Base-by-base conservation (phyloP, 164 flowering plant genomes). In the Malania oleifera region DNA sequence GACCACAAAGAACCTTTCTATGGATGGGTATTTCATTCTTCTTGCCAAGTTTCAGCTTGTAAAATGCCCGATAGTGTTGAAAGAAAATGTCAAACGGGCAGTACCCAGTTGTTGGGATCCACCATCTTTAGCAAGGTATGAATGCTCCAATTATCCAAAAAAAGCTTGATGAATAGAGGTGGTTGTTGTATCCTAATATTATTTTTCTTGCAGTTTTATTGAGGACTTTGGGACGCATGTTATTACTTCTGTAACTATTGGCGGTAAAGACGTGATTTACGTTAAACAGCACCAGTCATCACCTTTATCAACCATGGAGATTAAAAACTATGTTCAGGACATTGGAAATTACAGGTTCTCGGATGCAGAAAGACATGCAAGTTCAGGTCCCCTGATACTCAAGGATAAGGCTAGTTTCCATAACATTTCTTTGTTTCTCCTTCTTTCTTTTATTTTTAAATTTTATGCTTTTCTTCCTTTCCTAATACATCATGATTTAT, bases 211-310 rank as follows among this genome's bases (percentile, higher is more conserved):
- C 86, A 89, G 96, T 65, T 89, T 89, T 41, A 86, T 89, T 56
- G 89, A 85, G 52, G 83, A 78, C 59, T 89, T 77, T 77, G 96
- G 96, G 57, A 89, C 97, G 3, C 97, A 89, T 80, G 74, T 89
- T 39, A 77, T 85, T 47, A 79, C 79, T 28, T 85, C 95, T 22
- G 79, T 83, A n/a, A 83, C 89, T 37, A 76, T 87, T 61, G 97
- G 97, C 14, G 95, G 97, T 27, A 85, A 78, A 74, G 97, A 89
- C 67, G 85, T 83, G 39, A 76, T 89, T 55, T 89, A 80, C 43
- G 77, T 85, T 35, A 87, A 80, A 62, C 95, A 89, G 67, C 95
- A 87, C 53, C 70, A 66, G 9, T 73, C 83, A 28, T 89, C 97
- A 26, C 77, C 80, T 57, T 69, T 83, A 62, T 76, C 92, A 7